Conservation (phyloP, 2,329 filamentous ascomycete genomes). For the Pseudogymnoascus sp. region DNA sequence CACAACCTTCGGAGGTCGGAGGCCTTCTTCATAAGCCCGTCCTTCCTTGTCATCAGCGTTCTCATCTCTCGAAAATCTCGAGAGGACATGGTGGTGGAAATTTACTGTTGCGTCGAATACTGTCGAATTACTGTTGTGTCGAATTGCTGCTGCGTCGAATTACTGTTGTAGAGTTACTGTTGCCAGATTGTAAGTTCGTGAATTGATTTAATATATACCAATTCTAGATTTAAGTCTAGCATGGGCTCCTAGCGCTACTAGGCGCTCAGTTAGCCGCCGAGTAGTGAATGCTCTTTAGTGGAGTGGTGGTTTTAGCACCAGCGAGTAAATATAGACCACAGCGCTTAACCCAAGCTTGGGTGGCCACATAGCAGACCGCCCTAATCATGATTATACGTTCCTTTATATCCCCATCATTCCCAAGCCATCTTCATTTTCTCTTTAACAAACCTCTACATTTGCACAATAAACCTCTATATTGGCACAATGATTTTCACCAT, state of each 20-base stretch:
- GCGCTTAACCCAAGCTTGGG: not conserved
- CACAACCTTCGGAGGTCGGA: not conserved
- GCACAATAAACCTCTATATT: not conserved
- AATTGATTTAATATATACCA: not conserved
- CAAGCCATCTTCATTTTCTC: not conserved
- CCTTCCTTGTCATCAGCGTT: not conserved
- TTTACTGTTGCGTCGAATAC: not conserved
- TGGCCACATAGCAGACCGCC: not conserved
- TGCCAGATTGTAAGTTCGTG: not conserved
- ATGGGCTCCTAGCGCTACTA: not conserved
- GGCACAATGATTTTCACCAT: slow-evolving; percentile 6
- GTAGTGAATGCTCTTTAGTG: not conserved
- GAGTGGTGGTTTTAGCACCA: not conserved
- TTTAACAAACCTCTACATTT: not conserved
- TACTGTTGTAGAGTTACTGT: no score
- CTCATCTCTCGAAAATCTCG: no score
- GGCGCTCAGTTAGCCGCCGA: not conserved
- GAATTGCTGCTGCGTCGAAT: not conserved
- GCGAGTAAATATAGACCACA: not conserved
- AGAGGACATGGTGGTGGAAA: not conserved
- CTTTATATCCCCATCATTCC: not conserved
- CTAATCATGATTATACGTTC: not conserved
- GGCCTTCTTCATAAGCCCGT: not conserved
- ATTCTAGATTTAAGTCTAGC: not conserved
- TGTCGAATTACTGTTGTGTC: not conserved